Evolutionary conservation across 2,329 filamentous ascomycete species (phyloP), one percentile per base, ranked within the genome.

Genomic region (Ophiostoma ips): DNA sequence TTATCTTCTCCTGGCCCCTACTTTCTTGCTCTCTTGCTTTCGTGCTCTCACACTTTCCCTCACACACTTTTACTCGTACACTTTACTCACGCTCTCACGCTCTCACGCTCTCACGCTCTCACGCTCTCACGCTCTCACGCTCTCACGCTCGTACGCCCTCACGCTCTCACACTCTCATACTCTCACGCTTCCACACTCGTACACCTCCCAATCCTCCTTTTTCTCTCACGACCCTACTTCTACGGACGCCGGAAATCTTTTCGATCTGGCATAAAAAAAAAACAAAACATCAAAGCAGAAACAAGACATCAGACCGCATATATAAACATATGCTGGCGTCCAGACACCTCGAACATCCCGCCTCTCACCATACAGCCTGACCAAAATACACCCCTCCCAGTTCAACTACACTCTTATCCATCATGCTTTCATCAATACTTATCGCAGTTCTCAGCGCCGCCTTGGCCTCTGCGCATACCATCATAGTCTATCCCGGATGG

Each of bases 401-500:
- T 15, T 10, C 36, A 38, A 28, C 38, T 10, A 28, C 13, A 16
- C 12, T 11, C 4, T 8, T 3, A 2, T 5, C 12, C 19, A 21
- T 34, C 36, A 52, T 33, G 36, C 47, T 38, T 10, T 4, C 18
- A 13, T 49, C 49, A 59, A 60, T 68, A 60, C 55, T 71, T 52
- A 52, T 70, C 54, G 62, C 68, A 50, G 55, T 76, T 51, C 61
- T 67, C 61, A 59, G 70, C 56, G 71, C 71, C 53, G 65, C 70
- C 37, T 56, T 81, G 58, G 70, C 71, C 55, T 69, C 73, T 33
- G 80, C 81, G n/a, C 87, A 94, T 64, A 84, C 76, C n/a, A 76
- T 94, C 61, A 83, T 94, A 64, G 81, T 82, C 55, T 94, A 94
- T 62, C 88, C 87, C 0, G 85, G 84, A 57, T 90, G 84, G 81